Base-by-base conservation (phyloP, 129 eudicot genomes). In the Tagetes patula region DNA sequence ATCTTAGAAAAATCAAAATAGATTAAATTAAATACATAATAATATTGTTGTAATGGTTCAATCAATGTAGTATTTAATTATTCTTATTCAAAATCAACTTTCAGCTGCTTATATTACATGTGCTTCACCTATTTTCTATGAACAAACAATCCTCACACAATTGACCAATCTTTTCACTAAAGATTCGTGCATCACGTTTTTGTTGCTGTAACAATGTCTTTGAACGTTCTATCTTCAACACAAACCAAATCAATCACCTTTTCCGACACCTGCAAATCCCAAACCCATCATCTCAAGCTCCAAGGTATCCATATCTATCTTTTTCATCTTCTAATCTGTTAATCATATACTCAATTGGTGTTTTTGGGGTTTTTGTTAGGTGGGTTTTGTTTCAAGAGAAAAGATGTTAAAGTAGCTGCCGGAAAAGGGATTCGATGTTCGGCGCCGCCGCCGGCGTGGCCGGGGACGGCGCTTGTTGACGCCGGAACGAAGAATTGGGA, bases 361-460 rank as follows among this genome's bases (percentile, higher is more conserved):
- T 63, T 14, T 46, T 48, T 64, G 37, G 41, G 63, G 27, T 6
- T 49, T 3, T 47, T 50, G 0, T 45, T 65, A 88, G 97, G 90
- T 79, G 88, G 88, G 20, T 54, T 84, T 77, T 67, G 83, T 27
- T 81, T 75, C 45, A 88, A 71, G 81, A 79, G 81, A 59, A 88
- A 82, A 77, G 93, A 83, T 58, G 70, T 20, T 69, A 78, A 82
- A 38, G 71, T 70, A 27, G 65, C 69, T 47, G 63, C 34, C 77
- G 84, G 86, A 43, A 87, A 80, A 70, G 86, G 84, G 72, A 68
- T 91, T 56, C 86, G 83, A 3, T 91, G 97, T 83, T 91, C 97
- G 10, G 85, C 83, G 8, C 96, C 96, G 45, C 93, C 97, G 66
- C 93, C 97, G 31, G 95, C 96, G 39, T 87, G 96, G 86, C 96